Evolutionary conservation across 495 filamentous ascomycete genomes (phyloP), one percentile per base, ranked within the genome.

Genomic region (Copromyces sp.): DNA sequence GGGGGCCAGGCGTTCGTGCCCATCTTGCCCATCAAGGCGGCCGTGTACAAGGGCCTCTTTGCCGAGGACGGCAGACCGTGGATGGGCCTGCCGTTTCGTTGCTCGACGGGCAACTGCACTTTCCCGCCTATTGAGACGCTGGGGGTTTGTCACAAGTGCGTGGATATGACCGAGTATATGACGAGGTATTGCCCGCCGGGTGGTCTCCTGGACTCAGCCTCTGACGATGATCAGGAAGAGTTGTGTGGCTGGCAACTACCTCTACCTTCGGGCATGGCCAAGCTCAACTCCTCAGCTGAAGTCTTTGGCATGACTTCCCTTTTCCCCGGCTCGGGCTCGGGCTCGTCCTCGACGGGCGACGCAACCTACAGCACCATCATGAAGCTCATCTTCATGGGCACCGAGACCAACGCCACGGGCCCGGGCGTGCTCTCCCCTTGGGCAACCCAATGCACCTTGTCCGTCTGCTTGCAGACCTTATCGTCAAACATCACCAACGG

Each of bases 21-120:
- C 1, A 77, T 80, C 72, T 65, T 81, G 24, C 75, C 79, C 4
- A 71, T 81, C 35, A 80, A 81, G 70, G 71, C 78, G n/a, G 78
- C 79, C 1, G 78, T 81, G 24, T 81, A 79, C 44, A 75, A 78
- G 53, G 79, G 79, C 16, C 75, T 81, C 38, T 80, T 79, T 44
- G 76, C 78, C 35, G 76, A 78, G 69, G 74, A 81, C 41, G 72
- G 71, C 9, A 72, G 75, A n/a, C 77, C 78, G 3, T 72, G 71
- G 45, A 53, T 73, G 5, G 65, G 71, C 2, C 45, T 77, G 17
- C 74, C 78, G 9, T 75, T 80, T 29, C 40, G 72, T 4, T 81
- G 79, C 69, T 70, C 69, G 35, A 78, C 73, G 35, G 78, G 78
- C 16, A 79, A 80, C 71, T 81, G 79, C 70, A 78, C 74, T 0